Percentiles rank a stretch among this genome's conserved stretches.
Conservation (phyloP, 352 stramenopile species). For the Globisporangium alternatum region DNA sequence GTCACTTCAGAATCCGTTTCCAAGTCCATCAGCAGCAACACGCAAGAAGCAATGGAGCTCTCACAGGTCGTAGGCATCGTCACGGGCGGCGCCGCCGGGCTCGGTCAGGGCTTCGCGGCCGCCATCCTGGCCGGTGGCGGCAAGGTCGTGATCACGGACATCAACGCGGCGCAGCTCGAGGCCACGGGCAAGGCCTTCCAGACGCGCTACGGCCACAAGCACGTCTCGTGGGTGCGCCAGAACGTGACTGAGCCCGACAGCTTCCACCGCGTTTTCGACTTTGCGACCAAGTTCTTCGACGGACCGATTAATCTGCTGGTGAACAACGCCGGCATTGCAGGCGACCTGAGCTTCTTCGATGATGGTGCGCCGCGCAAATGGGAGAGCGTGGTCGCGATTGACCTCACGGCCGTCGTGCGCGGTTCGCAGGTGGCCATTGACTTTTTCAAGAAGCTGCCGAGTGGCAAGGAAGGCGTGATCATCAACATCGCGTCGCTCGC, state of each 20-base stretch:
- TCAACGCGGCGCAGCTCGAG: conserved; percentile 59
- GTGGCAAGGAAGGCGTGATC: conserved; percentile 57
- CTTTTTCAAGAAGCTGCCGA: conserved; percentile 57
- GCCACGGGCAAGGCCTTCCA: conserved; percentile 57
- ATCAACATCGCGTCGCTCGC: conserved; percentile 14
- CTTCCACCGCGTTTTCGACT: conserved; percentile 61
- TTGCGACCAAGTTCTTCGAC: conserved; percentile 57
- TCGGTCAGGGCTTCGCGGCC: conserved; percentile 63
- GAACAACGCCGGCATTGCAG: conserved; percentile 78
- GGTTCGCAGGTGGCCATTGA: conserved; percentile 60
- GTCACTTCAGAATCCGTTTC: background rate
- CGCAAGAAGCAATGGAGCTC: conserved; percentile 44
- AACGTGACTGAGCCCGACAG: conserved; percentile 66
- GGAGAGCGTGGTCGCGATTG: conserved; percentile 67
- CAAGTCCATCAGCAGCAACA: background rate
- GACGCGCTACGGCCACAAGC: conserved; percentile 40
- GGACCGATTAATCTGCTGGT: conserved; percentile 66
- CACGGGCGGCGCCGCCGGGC: conserved; percentile 61
- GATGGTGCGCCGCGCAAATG: conserved; percentile 36
- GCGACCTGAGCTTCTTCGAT: conserved; percentile 49
- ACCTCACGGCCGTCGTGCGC: conserved; percentile 67
- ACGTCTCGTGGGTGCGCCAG: conserved; percentile 63
- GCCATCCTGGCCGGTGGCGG: conserved; percentile 44
- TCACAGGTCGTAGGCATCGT: conserved; percentile 60
- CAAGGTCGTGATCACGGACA: conserved; percentile 76